These are phyloP conservation scores for Corymbia maculata DNA, from an alignment of 345 rosid genomes.

Conservation along the genomic window DNA sequence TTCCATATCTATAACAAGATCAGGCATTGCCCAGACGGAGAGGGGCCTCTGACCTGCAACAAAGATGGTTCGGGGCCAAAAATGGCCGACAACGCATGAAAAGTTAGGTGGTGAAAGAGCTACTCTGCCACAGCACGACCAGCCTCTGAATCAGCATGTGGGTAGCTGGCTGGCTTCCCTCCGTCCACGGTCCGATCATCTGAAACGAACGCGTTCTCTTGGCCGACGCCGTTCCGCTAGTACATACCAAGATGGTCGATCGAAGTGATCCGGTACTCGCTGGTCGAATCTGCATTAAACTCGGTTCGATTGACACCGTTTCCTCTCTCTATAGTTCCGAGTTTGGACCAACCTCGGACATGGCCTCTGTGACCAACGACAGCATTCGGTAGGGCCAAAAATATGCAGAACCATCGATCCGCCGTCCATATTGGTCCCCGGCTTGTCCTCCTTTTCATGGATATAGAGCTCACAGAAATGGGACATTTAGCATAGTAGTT, in stretches of 20 bases:
- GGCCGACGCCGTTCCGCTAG: neutral
- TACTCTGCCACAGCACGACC: neutral
- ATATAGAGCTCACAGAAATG: neutral
- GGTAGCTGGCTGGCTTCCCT: neutral
- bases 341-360: neutral
- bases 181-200: no score
- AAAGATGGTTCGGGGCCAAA: neutral
- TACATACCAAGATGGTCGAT: neutral
- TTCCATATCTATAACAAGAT: neutral
- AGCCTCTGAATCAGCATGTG: neutral
- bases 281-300: neutral
- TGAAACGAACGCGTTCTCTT: neutral
- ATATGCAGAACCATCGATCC: neutral
- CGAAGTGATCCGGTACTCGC: neutral
- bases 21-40: neutral
- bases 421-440: neutral
- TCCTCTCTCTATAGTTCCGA: neutral
- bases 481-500: neutral
- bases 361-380: neutral
- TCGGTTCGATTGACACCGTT: neutral
- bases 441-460: neutral
- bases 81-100: neutral
- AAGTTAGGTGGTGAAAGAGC: neutral
- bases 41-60: neutral
- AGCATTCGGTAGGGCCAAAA: neutral